phyloP scores from a whole-genome alignment of 306 rosid species.

The Sophora flavescens region DNA sequence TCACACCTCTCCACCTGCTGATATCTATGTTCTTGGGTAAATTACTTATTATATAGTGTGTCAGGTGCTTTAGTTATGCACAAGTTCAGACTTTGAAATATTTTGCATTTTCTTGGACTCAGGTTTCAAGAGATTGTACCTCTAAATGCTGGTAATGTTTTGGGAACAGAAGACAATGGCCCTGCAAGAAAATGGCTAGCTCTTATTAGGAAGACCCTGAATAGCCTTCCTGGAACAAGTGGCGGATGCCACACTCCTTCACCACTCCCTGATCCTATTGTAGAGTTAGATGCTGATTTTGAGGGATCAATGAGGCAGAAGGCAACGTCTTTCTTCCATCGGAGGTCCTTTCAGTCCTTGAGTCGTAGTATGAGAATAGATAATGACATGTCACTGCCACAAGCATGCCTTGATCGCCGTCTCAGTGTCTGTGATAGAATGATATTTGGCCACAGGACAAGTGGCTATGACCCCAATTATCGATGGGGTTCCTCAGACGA shows the following conservation, averaged over 20 bases:
- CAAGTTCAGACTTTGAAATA: neutral
- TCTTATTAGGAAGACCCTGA: slow-evolving; percentile 79
- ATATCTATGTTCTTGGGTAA: slow-evolving; percentile 91
- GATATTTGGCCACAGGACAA: slow-evolving; percentile 68
- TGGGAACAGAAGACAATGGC: slow-evolving; percentile 90
- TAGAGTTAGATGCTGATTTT: slow-evolving; percentile 82
- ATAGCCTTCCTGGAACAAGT: slow-evolving; percentile 81
- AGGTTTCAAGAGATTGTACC: slow-evolving; percentile 98
- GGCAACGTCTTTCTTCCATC: slow-evolving; percentile 74
- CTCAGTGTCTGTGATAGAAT: slow-evolving; percentile 83
- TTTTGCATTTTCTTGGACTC: slow-evolving; percentile 33
- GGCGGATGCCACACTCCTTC: slow-evolving; percentile 81
- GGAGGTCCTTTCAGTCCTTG: slow-evolving; percentile 85
- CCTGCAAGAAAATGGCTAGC: slow-evolving; percentile 93
- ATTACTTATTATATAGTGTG: slow-evolving; percentile 17
- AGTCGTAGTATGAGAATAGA: slow-evolving; percentile 90
- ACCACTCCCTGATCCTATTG: slow-evolving; percentile 81
- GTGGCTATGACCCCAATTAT: slow-evolving; percentile 75
- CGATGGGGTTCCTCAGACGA: slow-evolving; percentile 87
- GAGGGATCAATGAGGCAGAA: slow-evolving; percentile 81
- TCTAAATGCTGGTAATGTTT: slow-evolving; percentile 88
- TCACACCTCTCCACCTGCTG: slow-evolving; percentile 87
- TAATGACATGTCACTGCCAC: slow-evolving; percentile 63
- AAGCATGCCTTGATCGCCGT: slow-evolving; percentile 74
- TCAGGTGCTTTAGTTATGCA: slow-evolving; percentile 20